Conservation (phyloP, 371 early-diverging fungal species). For the Mucor saturninus region DNA sequence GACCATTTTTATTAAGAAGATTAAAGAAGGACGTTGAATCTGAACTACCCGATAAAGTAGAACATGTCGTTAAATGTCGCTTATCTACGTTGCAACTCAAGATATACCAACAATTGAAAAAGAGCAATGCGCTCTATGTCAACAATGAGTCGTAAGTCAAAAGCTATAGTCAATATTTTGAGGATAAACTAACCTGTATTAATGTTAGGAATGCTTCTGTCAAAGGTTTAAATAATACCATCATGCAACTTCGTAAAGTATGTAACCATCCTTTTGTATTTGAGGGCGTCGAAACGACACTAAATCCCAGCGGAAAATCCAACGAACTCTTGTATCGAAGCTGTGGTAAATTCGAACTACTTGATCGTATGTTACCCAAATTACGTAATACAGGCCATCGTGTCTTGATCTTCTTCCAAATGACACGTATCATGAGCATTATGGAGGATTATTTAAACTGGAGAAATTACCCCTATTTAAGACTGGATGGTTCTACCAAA, state of each 20-base stretch:
- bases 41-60: conserved; percentile 99
- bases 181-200: neutral
- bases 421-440: conserved; percentile 98
- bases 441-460: conserved; percentile 94
- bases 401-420: conserved; percentile 98
- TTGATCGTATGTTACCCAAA: conserved; percentile 96
- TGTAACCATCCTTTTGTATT: conserved; percentile 99
- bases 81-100: conserved; percentile 86
- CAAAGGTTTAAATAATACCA: conserved; percentile 92
- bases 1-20: conserved; percentile 97
- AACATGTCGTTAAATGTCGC: conserved; percentile 94
- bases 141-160: conserved; percentile 38
- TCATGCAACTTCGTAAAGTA: conserved; percentile 99
- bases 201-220: conserved; percentile 28
- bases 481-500: conserved; percentile 97
- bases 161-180: too few species aligned
- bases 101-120: conserved; percentile 80
- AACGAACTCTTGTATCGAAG: conserved; percentile 76
- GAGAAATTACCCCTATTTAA: conserved; percentile 80
- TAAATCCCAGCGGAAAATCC: conserved; percentile 66
- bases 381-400: conserved; percentile 89
- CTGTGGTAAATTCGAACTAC: conserved; percentile 98
- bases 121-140: conserved; percentile 64
- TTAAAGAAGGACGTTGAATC: conserved; percentile 99
- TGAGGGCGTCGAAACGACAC: conserved; percentile 88